phyloP scores from a whole-genome alignment of 2,329 filamentous ascomycete genomes.

The Apiospora rasikravindrae region DNA sequence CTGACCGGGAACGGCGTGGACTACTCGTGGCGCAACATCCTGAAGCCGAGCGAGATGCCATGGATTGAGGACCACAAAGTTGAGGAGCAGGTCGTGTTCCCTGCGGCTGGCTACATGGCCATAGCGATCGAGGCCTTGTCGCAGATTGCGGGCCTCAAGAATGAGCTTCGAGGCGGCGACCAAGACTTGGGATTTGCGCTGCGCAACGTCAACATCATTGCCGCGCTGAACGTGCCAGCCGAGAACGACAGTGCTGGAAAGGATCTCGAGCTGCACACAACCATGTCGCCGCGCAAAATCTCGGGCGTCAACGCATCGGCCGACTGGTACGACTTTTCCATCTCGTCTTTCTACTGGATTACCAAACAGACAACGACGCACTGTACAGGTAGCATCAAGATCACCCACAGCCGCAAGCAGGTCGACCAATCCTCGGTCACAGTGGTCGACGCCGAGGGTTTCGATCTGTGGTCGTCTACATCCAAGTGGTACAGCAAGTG shows the following conservation, averaged over 20 bases:
- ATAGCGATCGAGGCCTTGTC: conserved; percentile 29
- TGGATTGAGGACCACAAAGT: conserved; percentile 32
- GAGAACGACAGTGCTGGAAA: neutral
- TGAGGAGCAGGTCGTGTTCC: conserved; percentile 27
- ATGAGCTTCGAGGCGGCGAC: neutral
- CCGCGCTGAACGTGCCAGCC: neutral
- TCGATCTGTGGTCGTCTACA: conserved; percentile 8
- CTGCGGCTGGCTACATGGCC: conserved; percentile 28
- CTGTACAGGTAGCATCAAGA: conserved; percentile 8
- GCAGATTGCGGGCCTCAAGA: conserved; percentile 10
- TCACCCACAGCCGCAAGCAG: neutral
- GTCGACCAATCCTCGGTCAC: no score
- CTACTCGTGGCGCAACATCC: conserved; percentile 28
- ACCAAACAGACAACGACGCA: conserved; percentile 22
- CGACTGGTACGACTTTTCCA: conserved; percentile 28
- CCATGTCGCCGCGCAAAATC: conserved; percentile 21
- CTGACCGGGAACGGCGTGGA: conserved; percentile 26
- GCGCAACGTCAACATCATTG: neutral
- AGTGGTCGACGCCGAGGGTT: neutral
- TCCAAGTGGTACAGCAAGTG: conserved; percentile 30
- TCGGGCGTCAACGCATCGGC: conserved; percentile 23
- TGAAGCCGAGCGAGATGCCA: conserved; percentile 24
- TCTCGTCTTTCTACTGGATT: conserved; percentile 26
- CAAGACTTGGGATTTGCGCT: neutral
- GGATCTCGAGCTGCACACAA: conserved; percentile 27